Conservation (phyloP, 2,329 filamentous ascomycete genomes). For the Parascedosporium putredinis region DNA sequence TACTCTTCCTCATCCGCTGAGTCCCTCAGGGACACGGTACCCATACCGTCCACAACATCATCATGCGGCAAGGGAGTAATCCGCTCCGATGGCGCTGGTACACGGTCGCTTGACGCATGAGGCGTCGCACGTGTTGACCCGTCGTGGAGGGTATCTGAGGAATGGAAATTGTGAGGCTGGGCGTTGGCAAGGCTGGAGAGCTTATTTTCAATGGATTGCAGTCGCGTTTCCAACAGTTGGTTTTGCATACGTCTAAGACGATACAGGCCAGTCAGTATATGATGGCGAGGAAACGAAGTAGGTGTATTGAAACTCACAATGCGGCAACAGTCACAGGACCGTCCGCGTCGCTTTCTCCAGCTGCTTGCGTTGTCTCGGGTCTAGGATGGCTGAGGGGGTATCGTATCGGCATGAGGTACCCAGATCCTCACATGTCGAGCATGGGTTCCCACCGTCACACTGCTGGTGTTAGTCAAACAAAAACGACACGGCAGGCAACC, state of each 20-base stretch:
- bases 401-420: background rate
- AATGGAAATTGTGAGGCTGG: too few relatives aligned
- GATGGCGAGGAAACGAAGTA: too few relatives aligned
- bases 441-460: conserved; percentile 1
- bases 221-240: too few relatives aligned
- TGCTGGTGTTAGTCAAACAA: background rate
- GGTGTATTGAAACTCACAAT: too few relatives aligned
- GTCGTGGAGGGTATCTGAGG: too few relatives aligned
- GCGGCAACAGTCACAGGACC: background rate
- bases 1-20: background rate
- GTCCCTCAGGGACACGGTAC: background rate
- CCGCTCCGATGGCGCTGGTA: background rate
- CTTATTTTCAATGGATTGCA: too few relatives aligned
- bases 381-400: background rate
- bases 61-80: background rate
- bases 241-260: too few relatives aligned
- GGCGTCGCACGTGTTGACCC: too few relatives aligned
- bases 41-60: conserved; percentile 2
- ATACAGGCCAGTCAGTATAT: too few relatives aligned
- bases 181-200: too few relatives aligned
- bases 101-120: too few relatives aligned
- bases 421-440: background rate
- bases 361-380: background rate
- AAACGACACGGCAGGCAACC: background rate
- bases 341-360: background rate